Conservation (phyloP, 1,284 basidiomycete genomes). For the Irpex rosettiformis region DNA sequence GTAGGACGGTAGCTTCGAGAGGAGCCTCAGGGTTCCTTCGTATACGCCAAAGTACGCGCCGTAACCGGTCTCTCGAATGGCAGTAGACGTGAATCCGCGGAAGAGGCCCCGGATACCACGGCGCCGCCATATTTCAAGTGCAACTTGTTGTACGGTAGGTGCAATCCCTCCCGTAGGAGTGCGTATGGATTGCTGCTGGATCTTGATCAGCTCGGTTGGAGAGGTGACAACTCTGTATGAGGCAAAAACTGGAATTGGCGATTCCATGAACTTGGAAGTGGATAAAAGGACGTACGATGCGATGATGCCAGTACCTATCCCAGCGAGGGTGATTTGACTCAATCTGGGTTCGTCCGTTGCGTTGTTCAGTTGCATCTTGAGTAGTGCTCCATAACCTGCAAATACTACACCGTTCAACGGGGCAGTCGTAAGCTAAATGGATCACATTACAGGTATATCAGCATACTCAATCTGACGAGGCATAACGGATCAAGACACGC, state of each 20-base stretch:
- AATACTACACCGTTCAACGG: slow-evolving; percentile 77
- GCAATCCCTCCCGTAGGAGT: slow-evolving; percentile 7
- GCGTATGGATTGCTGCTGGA: slow-evolving; percentile 59
- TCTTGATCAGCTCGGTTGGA: slow-evolving; percentile 85
- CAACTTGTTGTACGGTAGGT: slow-evolving; percentile 44
- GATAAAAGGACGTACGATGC: slow-evolving; percentile 55
- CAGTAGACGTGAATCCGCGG: slow-evolving; percentile 70
- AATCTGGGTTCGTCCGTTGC: slow-evolving; percentile 51
- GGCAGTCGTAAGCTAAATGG: slow-evolving; percentile 56
- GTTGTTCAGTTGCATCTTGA: slow-evolving; percentile 52
- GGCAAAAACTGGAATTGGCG: too few relatives aligned
- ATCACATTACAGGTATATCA: neutral
- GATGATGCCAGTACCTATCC: slow-evolving; percentile 72
- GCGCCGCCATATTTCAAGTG: slow-evolving; percentile 48
- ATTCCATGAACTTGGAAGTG: slow-evolving; percentile 6
- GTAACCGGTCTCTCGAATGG: slow-evolving; percentile 73
- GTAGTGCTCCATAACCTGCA: slow-evolving; percentile 67
- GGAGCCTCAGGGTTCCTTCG: slow-evolving; percentile 68
- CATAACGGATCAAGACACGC: slow-evolving; percentile 21
- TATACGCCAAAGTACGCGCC: slow-evolving; percentile 86
- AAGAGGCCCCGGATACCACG: slow-evolving; percentile 71
- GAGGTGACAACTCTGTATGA: slow-evolving; percentile 64
- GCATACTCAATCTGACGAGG: neutral
- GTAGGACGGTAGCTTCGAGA: slow-evolving; percentile 30
- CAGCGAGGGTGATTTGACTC: slow-evolving; percentile 70